A percentile compares a stretch with the other conserved stretches of the same genome.
Evolutionary conservation across 1,284 basidiomycete genomes (phyloP).

Genomic region (Lentinula novae-zelandiae): DNA sequence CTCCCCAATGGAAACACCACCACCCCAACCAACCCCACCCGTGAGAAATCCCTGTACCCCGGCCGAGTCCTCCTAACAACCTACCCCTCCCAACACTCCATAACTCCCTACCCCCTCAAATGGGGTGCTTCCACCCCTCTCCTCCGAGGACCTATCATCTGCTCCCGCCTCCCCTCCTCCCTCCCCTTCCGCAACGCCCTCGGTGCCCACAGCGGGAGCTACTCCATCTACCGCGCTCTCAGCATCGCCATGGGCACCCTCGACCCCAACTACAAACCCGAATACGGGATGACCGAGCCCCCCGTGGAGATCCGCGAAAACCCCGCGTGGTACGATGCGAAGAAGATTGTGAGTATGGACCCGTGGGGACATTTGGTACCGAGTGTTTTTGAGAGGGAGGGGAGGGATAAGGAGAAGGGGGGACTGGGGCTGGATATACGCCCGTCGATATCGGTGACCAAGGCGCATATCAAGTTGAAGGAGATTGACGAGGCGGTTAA

Average conservation of each 20-base stretch:
- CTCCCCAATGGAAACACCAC: neutral
- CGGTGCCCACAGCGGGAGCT: conserved; percentile 91
- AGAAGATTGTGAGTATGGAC: conserved; percentile 92
- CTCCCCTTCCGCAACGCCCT: conserved; percentile 93
- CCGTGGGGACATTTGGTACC: conserved; percentile 93
- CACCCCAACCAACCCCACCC: conserved; percentile 19
- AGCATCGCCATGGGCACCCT: conserved; percentile 90
- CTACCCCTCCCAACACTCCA: conserved; percentile 46
- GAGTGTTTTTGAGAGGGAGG: conserved; percentile 69
- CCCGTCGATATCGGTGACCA: conserved; percentile 91
- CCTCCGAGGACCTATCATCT: conserved; percentile 84
- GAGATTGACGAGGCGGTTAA: conserved; percentile 85
- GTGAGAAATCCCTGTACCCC: conserved; percentile 73
- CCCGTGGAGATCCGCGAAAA: conserved; percentile 82
- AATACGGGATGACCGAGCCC: conserved; percentile 87
- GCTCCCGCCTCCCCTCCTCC: conserved; percentile 79
- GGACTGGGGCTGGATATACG: conserved; percentile 61
- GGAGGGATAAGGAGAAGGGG: conserved; percentile 46
- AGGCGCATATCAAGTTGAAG: conserved; percentile 84
- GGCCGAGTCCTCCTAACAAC: conserved; percentile 77
- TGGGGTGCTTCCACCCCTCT: conserved; percentile 78
- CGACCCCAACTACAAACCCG: conserved; percentile 81
- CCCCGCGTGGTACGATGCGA: conserved; percentile 66
- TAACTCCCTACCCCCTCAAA: conserved; percentile 63
- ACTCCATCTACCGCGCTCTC: conserved; percentile 92